A percentile compares a stretch with the other conserved stretches of the same genome.
Conservation (phyloP, 768 basidiomycete species). For the Lentinula aciculospora region DNA sequence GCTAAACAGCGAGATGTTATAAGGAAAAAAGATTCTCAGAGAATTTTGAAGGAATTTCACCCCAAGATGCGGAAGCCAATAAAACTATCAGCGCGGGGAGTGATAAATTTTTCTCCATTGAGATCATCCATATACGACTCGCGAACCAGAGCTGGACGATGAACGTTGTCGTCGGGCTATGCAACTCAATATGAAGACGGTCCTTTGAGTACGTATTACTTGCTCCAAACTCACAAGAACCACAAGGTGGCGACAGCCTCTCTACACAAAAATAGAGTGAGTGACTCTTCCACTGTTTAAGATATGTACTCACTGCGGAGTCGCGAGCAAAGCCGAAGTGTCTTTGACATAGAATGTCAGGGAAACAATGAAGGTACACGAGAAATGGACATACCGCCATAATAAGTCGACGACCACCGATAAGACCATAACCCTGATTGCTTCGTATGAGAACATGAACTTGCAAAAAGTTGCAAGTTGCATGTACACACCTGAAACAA, state of each 20-base stretch:
- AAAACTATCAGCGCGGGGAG: neutral
- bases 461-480: neutral
- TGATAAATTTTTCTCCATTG: neutral
- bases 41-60: neutral
- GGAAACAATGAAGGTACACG: neutral
- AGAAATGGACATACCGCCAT: neutral
- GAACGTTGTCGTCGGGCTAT: neutral
- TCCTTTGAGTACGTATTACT: neutral
- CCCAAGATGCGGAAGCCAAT: neutral
- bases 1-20: neutral
- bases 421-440: neutral
- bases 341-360: neutral
- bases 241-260: neutral
- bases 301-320: neutral
- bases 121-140: neutral
- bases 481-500: neutral
- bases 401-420: neutral
- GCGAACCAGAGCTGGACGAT: constrained; percentile 2
- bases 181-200: neutral
- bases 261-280: neutral
- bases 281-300: neutral
- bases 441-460: neutral
- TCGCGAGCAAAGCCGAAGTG: neutral
- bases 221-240: neutral
- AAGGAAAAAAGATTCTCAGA: no score